Evolutionary conservation across 768 basidiomycete genomes (phyloP), one percentile per base, ranked within the genome.

Genomic region (Pleurotus pulmonarius): DNA sequence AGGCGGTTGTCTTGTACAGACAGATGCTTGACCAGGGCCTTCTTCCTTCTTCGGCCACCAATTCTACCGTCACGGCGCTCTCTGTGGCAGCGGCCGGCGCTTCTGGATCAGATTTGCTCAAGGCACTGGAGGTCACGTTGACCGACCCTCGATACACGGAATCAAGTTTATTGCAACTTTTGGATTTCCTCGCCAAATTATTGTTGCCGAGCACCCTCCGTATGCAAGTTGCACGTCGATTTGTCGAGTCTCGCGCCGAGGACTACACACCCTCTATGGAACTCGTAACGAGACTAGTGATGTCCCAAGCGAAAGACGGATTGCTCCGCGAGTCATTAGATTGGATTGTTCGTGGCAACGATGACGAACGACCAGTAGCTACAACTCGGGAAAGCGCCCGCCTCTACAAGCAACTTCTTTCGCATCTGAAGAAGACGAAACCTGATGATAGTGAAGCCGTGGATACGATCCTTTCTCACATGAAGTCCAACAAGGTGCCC

Each of bases 1-100:
- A 72, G 34, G 82, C 83, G 0, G 62, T 72, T 15, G 57, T 64
- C 2, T 64, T 83, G 9, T 75, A 80, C 60, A 60, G 69, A 6
- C 70, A 73, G 15, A 79, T 85, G 76, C 58, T 64, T 16, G 62
- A 67, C 1, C 71, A 74, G 15, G 73, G 75, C 7, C 69, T 80
- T 41, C 49, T 74, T 1, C 70, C 76, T 1, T 63, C 73, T 12
- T 57, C 68, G 5, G 54, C 70, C 12, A 69, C 80, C 12, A 68
- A 75, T 49, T 73, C 77, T 6, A 73, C 72, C 49, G 72, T 83
- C 61, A 55, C 73, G 11, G 73, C 74, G 0, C 63, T 77, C 38
- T 49, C 63, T 16, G 49, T 76, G 6, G 65, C 65, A 8, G 22
- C 65, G 15, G 57, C 67, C 1, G 44, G 58, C 16, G 63, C 65